Evolutionary conservation across 148 eudicot genomes (phyloP), one percentile per base, ranked within the genome.

Genomic region (Selenicereus undatus): DNA sequence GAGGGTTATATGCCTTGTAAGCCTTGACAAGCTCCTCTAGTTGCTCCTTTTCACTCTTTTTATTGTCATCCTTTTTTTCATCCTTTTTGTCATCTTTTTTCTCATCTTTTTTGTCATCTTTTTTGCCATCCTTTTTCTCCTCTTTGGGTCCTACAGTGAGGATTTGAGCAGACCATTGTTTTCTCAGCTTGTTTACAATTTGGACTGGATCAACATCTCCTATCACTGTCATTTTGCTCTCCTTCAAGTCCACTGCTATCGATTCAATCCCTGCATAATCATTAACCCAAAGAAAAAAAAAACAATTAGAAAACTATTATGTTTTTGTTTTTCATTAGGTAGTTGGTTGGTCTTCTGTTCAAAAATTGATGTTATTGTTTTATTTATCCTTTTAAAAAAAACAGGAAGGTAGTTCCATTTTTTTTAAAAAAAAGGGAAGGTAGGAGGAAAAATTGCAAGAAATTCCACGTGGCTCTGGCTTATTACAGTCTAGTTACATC

Each of bases 141-240:
- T 90, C 93, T 42, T 94, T 91, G 26, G 97, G 92, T 0, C 94
- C 95, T 16, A 94, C 90, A 0, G 94, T 80, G 11, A 87, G 27
- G 69, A 94, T 84, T 0, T 85, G 88, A 0, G 92, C 78, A 35
- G 78, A 68, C 84, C 89, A 89, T 18, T 79, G 78, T 74, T 89
- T 94, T 75, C 85, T 80, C 76, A 94, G 27, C 80, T 92, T 94
- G 76, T 78, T 8, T 20, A 89, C 88, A 1, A 90, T 76, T 3
- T 36, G 62, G 42, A 90, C 79, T 4, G 95, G 92, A 77, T 93
- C 97, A 65, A 89, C 84, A 18, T 87, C 86, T 64, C 92, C 92
- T 22, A 83, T 85, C 3, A 93, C 89, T 17, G 94, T 93, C 69
- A 93, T 36, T 77, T 91, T 93, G 81, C 86, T 81, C 21, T 84